Evolutionary conservation across 805 yeast species (phyloP).

Genomic region (Candida boleticola): DNA sequence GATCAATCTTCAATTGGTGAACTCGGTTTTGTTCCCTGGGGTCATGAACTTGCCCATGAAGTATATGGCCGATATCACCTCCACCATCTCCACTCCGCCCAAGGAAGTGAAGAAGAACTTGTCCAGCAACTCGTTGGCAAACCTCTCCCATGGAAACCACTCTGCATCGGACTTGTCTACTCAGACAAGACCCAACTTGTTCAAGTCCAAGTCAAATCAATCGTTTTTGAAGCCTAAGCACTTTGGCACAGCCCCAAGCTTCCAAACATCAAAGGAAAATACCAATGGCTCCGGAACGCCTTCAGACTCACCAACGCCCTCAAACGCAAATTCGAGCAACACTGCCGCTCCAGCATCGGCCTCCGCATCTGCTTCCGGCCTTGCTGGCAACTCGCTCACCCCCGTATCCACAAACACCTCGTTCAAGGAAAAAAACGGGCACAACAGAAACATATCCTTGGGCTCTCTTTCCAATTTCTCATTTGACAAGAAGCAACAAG

Average conservation of each 20-base stretch:
- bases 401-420: constrained; percentile 3
- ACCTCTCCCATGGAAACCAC: constrained; percentile 21
- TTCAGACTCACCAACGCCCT: neutral
- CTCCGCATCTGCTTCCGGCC: too few relatives aligned
- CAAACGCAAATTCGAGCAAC: constrained; percentile 1
- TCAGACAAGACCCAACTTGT: constrained; percentile 17
- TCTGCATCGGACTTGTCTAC: constrained; percentile 11
- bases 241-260: neutral
- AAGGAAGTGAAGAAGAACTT: constrained; percentile 15
- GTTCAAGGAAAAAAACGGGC: constrained; percentile 1
- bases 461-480: neutral
- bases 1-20: constrained; percentile 36
- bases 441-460: neutral
- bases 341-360: neutral
- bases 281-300: neutral
- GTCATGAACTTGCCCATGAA: constrained; percentile 40
- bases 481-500: neutral
- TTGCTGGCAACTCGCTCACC: constrained; percentile 2
- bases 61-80: constrained; percentile 8
- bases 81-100: constrained; percentile 8
- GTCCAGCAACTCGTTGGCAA: constrained; percentile 6
- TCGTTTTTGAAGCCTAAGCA: constrained; percentile 8
- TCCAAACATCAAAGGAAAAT: neutral
- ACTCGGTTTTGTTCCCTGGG: constrained; percentile 39
- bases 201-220: constrained; percentile 22